phyloP scores from a whole-genome alignment of 352 stramenopile genomes.

The Phytophthora litchii region DNA sequence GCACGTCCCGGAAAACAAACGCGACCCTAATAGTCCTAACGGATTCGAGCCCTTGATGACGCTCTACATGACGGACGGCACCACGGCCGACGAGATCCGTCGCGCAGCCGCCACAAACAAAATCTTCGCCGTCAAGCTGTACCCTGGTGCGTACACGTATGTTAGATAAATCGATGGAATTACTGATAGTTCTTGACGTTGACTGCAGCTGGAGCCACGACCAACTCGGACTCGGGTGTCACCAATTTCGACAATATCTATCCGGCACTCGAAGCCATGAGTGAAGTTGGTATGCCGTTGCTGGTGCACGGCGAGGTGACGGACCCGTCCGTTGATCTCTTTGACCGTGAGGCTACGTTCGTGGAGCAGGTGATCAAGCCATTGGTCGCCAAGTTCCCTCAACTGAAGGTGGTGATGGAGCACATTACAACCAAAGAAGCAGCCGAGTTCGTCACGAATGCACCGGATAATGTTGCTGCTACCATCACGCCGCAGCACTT shows the following conservation, averaged over 20 bases:
- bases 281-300: constrained; percentile 91
- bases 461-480: constrained; percentile 92
- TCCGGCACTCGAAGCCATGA: constrained; percentile 82
- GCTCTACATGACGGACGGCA: constrained; percentile 99
- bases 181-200: constrained; percentile 7
- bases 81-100: constrained; percentile 95
- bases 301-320: constrained; percentile 98
- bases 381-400: constrained; percentile 92
- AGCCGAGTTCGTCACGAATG: constrained; percentile 93
- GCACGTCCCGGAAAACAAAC: constrained; percentile 70
- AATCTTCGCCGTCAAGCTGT: constrained; percentile 98
- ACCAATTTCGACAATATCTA: constrained; percentile 96
- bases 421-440: constrained; percentile 98
- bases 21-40: constrained; percentile 20
- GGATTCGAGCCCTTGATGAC: constrained; percentile 96
- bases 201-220: constrained; percentile 93
- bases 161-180: not conserved
- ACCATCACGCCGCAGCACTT: constrained; percentile 99
- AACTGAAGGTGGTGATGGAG: constrained; percentile 99
- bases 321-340: constrained; percentile 95
- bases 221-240: constrained; percentile 98
- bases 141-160: constrained; percentile 77
- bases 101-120: constrained; percentile 88
- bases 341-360: constrained; percentile 97
- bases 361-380: constrained; percentile 96